Evolutionary conservation across 2,329 filamentous ascomycete genomes (phyloP), one percentile per base, ranked within the genome.

Genomic region (Exophiala viscosa): DNA sequence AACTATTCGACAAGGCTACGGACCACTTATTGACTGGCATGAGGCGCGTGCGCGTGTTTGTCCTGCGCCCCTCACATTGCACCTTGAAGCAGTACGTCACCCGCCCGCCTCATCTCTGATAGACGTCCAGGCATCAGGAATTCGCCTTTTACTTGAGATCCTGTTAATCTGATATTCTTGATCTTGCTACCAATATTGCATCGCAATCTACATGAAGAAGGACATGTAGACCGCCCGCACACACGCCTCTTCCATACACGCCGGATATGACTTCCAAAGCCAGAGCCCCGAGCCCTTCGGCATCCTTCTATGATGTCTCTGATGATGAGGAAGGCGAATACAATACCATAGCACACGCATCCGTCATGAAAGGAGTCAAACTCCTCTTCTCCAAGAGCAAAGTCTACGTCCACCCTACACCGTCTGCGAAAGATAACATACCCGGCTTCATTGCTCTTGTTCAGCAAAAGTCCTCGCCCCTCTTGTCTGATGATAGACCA

Each of bases 371-470:
- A 60, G 93, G 92, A 1, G 93, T 99, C 41, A 99, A 97, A 73
- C 77, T 99, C 31, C 77, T 99, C 11, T 96, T 87, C 65, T 92
- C 90, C 15, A 99, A 99, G 75, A 96, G 90, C 85, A 99, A 97
- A 80, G 93, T 99, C 68, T 99, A 97, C 68, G 86, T 99, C 39
- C 93, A 99, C 69, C 93, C 93, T 1, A 90, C 90, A 1, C 87
- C 92, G 1, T 95, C 90, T 0, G 82, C 91, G 51, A 96, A 91
- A 74, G 93, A 99, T 75, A 99, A 99, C 62, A 95, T 99, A 50
- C 77, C 90, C 3, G 93, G 93, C 41, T 99, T 93, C 69, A 85
- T 99, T 62, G 92, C 93, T 14, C 79, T 99, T 2, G 78, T 99
- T 11, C 90, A 99, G 69, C 92, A 99, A 68, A 96, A 95, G 68